These are phyloP conservation scores for Fusarium sp. DNA, from an alignment of 2,329 filamentous ascomycete species.

Conservation along the genomic window DNA sequence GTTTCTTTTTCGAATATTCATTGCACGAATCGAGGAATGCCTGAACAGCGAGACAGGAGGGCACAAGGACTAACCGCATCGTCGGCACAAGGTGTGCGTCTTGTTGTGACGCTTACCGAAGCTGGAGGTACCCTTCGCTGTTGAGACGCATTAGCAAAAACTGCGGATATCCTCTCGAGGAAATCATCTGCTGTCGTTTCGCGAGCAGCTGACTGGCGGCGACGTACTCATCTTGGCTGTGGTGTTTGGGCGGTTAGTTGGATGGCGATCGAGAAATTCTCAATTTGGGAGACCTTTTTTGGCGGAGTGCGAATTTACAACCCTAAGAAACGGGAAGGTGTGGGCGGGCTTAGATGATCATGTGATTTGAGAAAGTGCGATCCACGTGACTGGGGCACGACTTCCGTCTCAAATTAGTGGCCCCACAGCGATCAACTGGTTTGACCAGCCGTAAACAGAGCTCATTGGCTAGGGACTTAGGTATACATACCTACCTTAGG, in stretches of 20 bases:
- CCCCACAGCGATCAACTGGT: background rate
- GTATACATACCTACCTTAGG: too few species aligned
- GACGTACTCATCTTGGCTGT: conserved; percentile 70
- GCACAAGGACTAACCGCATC: conserved; percentile 81
- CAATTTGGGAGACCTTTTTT: conserved; percentile 51
- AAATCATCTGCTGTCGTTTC: conserved; percentile 32
- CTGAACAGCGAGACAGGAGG: conserved; percentile 23
- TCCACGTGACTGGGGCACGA: conserved; percentile 41
- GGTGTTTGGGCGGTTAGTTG: conserved; percentile 54
- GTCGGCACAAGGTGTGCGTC: conserved; percentile 98
- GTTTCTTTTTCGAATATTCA: conserved; percentile 19
- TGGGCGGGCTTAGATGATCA: conserved; percentile 41
- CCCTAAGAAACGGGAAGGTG: conserved; percentile 48
- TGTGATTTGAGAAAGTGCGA: conserved; percentile 35
- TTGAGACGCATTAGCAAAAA: conserved; percentile 45
- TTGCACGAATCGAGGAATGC: conserved; percentile 27
- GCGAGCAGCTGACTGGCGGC: conserved; percentile 28
- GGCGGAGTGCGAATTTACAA: conserved; percentile 52
- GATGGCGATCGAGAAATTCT: conserved; percentile 52
- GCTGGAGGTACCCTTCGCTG: conserved; percentile 69
- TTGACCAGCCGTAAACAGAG: background rate
- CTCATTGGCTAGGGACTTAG: background rate
- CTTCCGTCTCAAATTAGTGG: background rate
- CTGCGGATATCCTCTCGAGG: conserved; percentile 16
- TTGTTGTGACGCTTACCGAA: conserved; percentile 86